Percentiles rank a stretch among this genome's conserved stretches.
phyloP scores from a whole-genome alignment of 305 asterid species.

The Fraxinus sp. region DNA sequence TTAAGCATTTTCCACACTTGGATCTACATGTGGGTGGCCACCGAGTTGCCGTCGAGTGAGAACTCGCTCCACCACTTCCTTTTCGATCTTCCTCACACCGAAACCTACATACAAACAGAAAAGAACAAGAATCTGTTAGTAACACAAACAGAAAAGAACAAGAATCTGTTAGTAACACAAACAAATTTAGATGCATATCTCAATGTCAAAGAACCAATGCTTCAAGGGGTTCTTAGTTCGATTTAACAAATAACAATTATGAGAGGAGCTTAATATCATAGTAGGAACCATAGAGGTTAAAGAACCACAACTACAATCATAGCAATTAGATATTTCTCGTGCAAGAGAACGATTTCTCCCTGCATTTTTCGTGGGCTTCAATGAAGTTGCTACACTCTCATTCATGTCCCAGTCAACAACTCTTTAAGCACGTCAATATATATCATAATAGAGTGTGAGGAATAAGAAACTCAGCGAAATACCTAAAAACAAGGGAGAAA shows the following conservation, averaged over 20 bases:
- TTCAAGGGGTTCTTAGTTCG: neutral
- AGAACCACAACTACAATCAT: neutral
- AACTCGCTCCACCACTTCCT: too few relatives aligned
- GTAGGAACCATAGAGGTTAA: neutral
- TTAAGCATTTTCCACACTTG: too few relatives aligned
- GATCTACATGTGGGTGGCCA: too few relatives aligned
- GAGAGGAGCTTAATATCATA: neutral
- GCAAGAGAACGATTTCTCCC: slow-evolving; percentile 37
- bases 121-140: too few relatives aligned
- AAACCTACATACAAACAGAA: too few relatives aligned
- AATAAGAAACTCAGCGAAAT: slow-evolving; percentile 22
- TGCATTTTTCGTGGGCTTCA: slow-evolving; percentile 80
- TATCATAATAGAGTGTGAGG: slow-evolving; percentile 20
- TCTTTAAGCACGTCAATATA: slow-evolving; percentile 50
- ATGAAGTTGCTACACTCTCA: slow-evolving; percentile 77
- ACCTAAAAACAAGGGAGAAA: neutral
- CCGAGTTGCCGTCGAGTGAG: too few relatives aligned
- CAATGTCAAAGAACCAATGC: too few relatives aligned
- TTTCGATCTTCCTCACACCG: too few relatives aligned
- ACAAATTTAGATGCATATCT: too few relatives aligned
- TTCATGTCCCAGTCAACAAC: slow-evolving; percentile 97
- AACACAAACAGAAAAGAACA: too few relatives aligned
- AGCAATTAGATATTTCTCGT: slow-evolving; percentile 5
- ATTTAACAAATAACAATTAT: neutral
- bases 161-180: too few relatives aligned